phyloP scores from a whole-genome alignment of 2,329 filamentous ascomycete genomes.

The Diplocarpon rosae region DNA sequence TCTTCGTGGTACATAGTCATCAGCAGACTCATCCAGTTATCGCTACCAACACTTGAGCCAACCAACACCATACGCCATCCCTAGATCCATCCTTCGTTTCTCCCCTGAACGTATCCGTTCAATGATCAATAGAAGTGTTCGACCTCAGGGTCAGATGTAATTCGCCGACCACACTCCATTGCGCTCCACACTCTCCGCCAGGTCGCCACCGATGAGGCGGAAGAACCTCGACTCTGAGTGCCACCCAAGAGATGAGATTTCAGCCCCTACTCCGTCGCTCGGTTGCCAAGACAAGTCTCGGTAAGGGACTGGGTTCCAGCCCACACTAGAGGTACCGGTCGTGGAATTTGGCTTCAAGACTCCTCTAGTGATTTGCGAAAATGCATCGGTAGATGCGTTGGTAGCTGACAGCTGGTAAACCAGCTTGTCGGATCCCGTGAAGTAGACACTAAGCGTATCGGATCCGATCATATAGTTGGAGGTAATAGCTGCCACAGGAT shows the following conservation, averaged over 20 bases:
- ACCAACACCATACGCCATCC: too few species aligned
- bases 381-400: constrained; percentile 1
- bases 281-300: not conserved
- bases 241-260: not conserved
- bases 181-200: not conserved
- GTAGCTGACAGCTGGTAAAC: constrained; percentile 2
- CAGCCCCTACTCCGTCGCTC: not conserved
- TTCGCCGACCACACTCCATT: constrained; percentile 1
- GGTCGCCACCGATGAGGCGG: not conserved
- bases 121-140: too few species aligned
- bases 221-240: not conserved
- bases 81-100: too few species aligned
- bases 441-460: not conserved
- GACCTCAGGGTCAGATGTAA: not conserved
- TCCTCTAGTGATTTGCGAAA: not conserved
- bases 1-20: too few species aligned
- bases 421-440: not conserved
- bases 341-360: not conserved
- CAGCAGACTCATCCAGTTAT: too few species aligned
- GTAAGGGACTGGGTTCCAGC: not conserved
- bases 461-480: not conserved
- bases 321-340: not conserved
- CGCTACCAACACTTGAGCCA: too few species aligned
- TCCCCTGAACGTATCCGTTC: too few species aligned
- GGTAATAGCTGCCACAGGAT: not conserved